A percentile compares a stretch with the other conserved stretches of the same genome.
Evolutionary conservation across 2,329 filamentous ascomycete genomes (phyloP).

Genomic region (Rhinocladiella similis): DNA sequence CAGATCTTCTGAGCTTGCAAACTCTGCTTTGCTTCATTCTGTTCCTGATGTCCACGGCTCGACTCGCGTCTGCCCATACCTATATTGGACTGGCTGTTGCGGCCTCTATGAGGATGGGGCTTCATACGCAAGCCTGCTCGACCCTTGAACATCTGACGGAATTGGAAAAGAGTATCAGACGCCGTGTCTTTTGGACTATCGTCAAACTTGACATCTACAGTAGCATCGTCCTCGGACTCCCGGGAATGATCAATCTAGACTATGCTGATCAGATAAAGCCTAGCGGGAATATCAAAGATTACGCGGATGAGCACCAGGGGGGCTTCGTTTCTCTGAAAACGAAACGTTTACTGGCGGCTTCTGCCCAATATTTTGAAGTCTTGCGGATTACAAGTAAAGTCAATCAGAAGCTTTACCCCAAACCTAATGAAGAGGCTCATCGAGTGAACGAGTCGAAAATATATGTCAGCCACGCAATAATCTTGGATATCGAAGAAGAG

Average conservation of each 20-base stretch:
- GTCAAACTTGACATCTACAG: slow-evolving; percentile 26
- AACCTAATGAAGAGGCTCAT: slow-evolving; percentile 14
- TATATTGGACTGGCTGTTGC: slow-evolving; percentile 19
- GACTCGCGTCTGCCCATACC: slow-evolving; percentile 19
- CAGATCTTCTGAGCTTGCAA: slow-evolving; percentile 16
- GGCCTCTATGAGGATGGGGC: slow-evolving; percentile 19
- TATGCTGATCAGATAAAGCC: slow-evolving; percentile 22
- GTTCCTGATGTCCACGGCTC: slow-evolving; percentile 24
- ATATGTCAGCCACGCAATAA: slow-evolving; percentile 12
- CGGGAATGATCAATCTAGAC: slow-evolving; percentile 19
- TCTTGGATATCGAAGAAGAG: slow-evolving; percentile 19
- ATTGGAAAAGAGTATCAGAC: slow-evolving; percentile 9
- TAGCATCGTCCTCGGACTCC: slow-evolving; percentile 20
- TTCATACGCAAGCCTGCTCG: slow-evolving; percentile 15
- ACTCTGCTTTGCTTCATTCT: slow-evolving; percentile 17
- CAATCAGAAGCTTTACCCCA: slow-evolving; percentile 18
- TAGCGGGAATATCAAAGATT: slow-evolving; percentile 8
- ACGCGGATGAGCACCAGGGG: slow-evolving; percentile 7
- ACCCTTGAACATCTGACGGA: slow-evolving; percentile 12
- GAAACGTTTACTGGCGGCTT: slow-evolving; percentile 16
- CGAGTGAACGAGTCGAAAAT: slow-evolving; percentile 6
- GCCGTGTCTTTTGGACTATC: slow-evolving; percentile 20
- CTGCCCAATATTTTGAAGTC: slow-evolving; percentile 21
- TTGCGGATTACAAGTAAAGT: slow-evolving; percentile 21
- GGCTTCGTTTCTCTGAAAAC: slow-evolving; percentile 8